Percentiles rank a stretch among this genome's conserved stretches.
Conservation (phyloP, 257 asterid species). For the Ligustrum vulgare region DNA sequence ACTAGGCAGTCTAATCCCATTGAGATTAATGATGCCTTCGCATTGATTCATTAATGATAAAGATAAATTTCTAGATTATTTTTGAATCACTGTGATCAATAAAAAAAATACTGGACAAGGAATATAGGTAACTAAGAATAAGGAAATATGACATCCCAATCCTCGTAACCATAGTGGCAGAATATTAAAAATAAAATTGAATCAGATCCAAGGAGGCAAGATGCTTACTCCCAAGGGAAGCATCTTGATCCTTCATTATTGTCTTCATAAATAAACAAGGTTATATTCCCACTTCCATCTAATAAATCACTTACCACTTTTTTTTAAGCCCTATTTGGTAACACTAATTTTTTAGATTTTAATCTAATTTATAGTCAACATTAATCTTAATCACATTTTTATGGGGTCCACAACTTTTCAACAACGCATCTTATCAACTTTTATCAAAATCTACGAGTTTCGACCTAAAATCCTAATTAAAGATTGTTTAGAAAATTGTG, state of each 20-base stretch:
- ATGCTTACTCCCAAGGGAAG: conserved; percentile 98
- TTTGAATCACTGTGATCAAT: too few species aligned
- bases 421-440: too few species aligned
- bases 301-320: conserved; percentile 55
- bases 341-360: too few species aligned
- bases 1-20: neutral
- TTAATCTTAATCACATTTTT: too few species aligned
- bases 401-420: too few species aligned
- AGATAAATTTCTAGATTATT: too few species aligned
- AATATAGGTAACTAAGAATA: conserved; percentile 3
- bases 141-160: neutral
- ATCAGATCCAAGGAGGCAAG: conserved; percentile 33
- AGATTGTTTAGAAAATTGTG: too few species aligned
- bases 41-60: too few species aligned
- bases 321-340: too few species aligned
- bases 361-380: too few species aligned
- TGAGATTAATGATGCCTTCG: neutral
- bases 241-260: conserved; percentile 96
- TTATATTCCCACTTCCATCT: conserved; percentile 92
- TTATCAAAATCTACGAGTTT: too few species aligned
- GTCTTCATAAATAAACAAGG: conserved; percentile 90
- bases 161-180: conserved; percentile 3
- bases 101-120: neutral
- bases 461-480: too few species aligned
- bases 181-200: conserved; percentile 26